Evolutionary conservation across 208 protist genomes (phyloP), one percentile per base, ranked within the genome.

Genomic region (Plasmodiophora brassicae): DNA sequence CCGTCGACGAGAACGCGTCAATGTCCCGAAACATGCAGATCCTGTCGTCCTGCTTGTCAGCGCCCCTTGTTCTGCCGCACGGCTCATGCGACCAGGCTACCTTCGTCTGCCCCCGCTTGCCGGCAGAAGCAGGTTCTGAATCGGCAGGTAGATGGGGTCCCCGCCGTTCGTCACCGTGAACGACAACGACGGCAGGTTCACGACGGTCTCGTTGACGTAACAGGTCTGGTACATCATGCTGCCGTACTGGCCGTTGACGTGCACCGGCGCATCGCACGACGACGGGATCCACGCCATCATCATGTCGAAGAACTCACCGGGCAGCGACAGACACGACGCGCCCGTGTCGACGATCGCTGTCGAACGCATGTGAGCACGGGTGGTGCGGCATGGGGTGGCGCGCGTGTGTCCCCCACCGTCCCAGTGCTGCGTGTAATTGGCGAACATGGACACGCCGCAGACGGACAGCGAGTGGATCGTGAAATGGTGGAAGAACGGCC

Each of bases 301-400:
- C 65, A 78, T 78, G 65, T 78, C 65, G n/a, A 78, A 78, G 65
- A 78, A 78, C 41, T 78, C 65, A 38, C 10, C 5, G 5, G 65
- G 65, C 65, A 78, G n/a, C 20, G 14, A 32, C 20, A 78, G 65
- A 78, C 65, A 78, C 5, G 65, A 78, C 65, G 65, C 65, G 10
- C 65, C 65, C 5, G 65, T 78, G 41, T 78, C 65, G n/a, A 78
- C 41, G 10, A 78, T 5, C n/a, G 14, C 65, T 78, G 65, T 14
- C 41, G 5, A 78, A n/a, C n/a, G n/a, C n/a, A n/a, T n/a, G 32
- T 38, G n/a, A 38, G 10, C 20, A 78, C n/a, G 32, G 10, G 14
- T 32, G 65, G 41, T 5, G n/a, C 65, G 65, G 5, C 5, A 78
- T 36, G 65, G 5, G 5, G 10, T 44, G 41, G 10, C 41, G n/a